Evolutionary conservation across 805 yeast species (phyloP), one percentile per base, ranked within the genome.

Genomic region (Kodamaea kakaduensis): DNA sequence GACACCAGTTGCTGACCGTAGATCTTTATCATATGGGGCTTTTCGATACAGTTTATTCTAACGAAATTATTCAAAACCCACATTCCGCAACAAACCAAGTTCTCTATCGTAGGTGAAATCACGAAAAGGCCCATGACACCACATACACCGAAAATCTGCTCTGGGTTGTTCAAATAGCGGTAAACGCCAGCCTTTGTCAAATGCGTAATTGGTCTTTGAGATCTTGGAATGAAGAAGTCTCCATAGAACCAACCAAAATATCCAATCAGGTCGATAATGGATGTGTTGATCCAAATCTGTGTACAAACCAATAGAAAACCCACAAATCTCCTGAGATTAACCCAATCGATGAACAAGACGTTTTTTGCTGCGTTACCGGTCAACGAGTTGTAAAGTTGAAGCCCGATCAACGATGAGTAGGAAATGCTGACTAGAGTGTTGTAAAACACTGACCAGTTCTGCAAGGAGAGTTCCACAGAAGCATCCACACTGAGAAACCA

Each of bases 231-330:
- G 58, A 84, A 84, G 58, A 84, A 84, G 56, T 84, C 95, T 38
- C 95, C 94, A 55, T 81, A 84, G 50, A 84, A 84, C 93, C 93
- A 84, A n/a, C 94, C 93, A 57, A 80, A 83, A 42, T 81, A 82
- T 2, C 90, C 90, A 44, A 84, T 77, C 32, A 84, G 77, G 28
- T 75, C 75, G 44, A 78, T 70, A 23, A 84, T 82, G 19, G 86
- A 82, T 16, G 68, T 48, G 45, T 82, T 77, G 22, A 86, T 81
- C 82, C 86, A 78, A 12, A 71, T 52, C 48, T 84, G 94, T 18
- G 84, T 64, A 6, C 69, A 46, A 10, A 80, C 62, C 22, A 83
- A 62, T 40, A 76, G 54, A 1, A 59, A 41, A 8, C 90, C 90
- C 31, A 80, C 49, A 36, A 81, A 79, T n/a, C 73, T 45, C 37